Base-by-base conservation (phyloP, 345 rosid genomes). In the Microthlaspi erraticum region DNA sequence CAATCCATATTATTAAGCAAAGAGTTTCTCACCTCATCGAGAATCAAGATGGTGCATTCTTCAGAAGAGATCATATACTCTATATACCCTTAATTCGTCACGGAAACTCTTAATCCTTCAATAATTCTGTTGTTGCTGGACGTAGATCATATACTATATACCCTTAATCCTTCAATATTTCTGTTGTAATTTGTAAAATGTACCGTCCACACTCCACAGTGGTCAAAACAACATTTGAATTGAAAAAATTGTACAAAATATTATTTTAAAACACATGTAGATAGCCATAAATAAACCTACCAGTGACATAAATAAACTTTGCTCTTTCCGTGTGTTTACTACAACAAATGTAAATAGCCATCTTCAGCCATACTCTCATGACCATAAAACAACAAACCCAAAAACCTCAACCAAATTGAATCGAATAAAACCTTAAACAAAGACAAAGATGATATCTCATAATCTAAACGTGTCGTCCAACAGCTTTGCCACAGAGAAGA, bases 401-500 rank as follows among this genome's bases (percentile, higher is more conserved):
- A 13, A 48, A 43, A 33, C 63, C 69, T 54, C 26, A 33, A 51
- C 34, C 17, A 12, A 39, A 11, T 18, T 19, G 57, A 43, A 66
- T 55, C 36, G 6, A 26, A 19, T 26, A 6, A 6, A 37, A 55
- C 17, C 39, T 44, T 23, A 26, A 37, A 48, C 9, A 38, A 17
- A 48, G n/a, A 66, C 8, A 33, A 16, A 63, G 32, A 13, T 5
- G 29, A 52, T 34, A 53, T 29, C 53, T 64, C 29, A 26, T 26
- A 2, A 26, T 26, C 78, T 82, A 86, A 44, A 20, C 62, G 52
- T 67, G 93, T 20, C 72, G 73, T 38, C 94, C 89, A 1, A 66
- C 57, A 49, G 96, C 97, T 89, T 87, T 87, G 77, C 98, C 96
- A 45, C 97, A 93, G 8, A 85, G 86, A 37, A 87, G 83, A 70